Evolutionary conservation across 1,284 basidiomycete genomes (phyloP).

Genomic region (Gomphus sp.): DNA sequence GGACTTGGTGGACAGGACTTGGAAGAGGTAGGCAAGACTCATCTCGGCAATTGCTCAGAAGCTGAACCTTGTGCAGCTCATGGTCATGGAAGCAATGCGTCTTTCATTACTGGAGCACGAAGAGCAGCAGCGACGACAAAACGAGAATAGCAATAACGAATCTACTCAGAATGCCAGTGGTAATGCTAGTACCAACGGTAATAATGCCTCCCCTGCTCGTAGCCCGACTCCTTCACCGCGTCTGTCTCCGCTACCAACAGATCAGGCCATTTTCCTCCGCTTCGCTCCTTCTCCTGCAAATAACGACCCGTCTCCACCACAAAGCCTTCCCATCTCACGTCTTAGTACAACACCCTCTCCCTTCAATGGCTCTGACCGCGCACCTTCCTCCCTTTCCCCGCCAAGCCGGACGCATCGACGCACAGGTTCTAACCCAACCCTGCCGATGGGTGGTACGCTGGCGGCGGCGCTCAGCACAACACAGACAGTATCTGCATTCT

Average conservation of each 20-base stretch:
- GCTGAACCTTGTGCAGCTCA: constrained; percentile 46
- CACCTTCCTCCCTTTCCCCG: neutral
- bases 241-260: constrained; percentile 5
- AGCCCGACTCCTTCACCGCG: constrained; percentile 5
- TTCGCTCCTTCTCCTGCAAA: constrained; percentile 1
- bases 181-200: neutral
- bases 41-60: constrained; percentile 1
- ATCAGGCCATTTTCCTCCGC: neutral
- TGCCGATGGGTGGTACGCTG: constrained; percentile 1
- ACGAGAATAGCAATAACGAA: neutral
- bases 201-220: neutral
- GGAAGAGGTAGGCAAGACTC: constrained; percentile 63
- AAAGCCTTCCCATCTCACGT: neutral
- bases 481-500: constrained; percentile 4
- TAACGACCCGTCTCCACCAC: neutral
- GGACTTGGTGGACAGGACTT: constrained; percentile 74
- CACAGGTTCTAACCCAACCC: neutral
- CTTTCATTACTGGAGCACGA: constrained; percentile 89
- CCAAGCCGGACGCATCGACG: neutral
- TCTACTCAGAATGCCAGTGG: neutral
- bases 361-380: neutral
- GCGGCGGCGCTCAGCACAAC: constrained; percentile 2
- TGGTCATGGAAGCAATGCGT: constrained; percentile 99
- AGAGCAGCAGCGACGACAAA: constrained; percentile 61
- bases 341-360: neutral